Conservation (phyloP, 2,329 filamentous ascomycete species). For the Myriosclerotinia duriaeana region DNA sequence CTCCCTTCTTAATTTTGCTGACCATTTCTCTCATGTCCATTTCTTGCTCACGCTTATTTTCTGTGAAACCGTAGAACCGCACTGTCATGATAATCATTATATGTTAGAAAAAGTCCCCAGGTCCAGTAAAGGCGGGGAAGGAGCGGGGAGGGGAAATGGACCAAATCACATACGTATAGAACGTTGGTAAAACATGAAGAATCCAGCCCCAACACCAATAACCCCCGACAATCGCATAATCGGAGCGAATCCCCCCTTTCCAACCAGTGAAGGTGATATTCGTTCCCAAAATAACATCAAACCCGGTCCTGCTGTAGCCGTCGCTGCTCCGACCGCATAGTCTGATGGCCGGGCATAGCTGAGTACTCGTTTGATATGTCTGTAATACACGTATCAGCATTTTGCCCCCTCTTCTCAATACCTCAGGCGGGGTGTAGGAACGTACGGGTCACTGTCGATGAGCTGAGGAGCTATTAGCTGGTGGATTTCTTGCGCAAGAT, state of each 20-base stretch:
- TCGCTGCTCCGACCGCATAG: conserved; percentile 68
- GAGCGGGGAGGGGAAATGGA: conserved; percentile 33
- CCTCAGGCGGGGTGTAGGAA: conserved; percentile 22
- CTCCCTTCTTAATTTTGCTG: conserved; percentile 85
- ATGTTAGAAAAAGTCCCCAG: neutral
- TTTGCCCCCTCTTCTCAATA: neutral
- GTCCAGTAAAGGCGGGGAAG: neutral
- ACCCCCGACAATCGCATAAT: conserved; percentile 77
- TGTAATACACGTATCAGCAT: conserved; percentile 45
- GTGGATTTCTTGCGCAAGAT: conserved; percentile 1
- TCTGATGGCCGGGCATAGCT: conserved; percentile 83
- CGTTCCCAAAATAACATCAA: conserved; percentile 78
- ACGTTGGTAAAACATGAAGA: conserved; percentile 81
- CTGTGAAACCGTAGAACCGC: conserved; percentile 91
- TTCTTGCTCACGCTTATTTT: conserved; percentile 88
- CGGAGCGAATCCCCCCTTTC: conserved; percentile 76
- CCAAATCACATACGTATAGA: conserved; percentile 66
- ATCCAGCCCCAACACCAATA: conserved; percentile 73
- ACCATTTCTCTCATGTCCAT: conserved; percentile 99
- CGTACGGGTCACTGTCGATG: conserved; percentile 98
- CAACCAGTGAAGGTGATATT: conserved; percentile 80
- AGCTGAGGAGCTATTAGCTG: conserved; percentile 61
- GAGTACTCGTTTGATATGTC: conserved; percentile 88
- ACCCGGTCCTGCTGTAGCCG: conserved; percentile 70
- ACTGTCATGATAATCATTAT: conserved; percentile 52